Evolutionary conservation across 805 yeast species (phyloP), one percentile per base, ranked within the genome.

Genomic region (Starmerella vitae): DNA sequence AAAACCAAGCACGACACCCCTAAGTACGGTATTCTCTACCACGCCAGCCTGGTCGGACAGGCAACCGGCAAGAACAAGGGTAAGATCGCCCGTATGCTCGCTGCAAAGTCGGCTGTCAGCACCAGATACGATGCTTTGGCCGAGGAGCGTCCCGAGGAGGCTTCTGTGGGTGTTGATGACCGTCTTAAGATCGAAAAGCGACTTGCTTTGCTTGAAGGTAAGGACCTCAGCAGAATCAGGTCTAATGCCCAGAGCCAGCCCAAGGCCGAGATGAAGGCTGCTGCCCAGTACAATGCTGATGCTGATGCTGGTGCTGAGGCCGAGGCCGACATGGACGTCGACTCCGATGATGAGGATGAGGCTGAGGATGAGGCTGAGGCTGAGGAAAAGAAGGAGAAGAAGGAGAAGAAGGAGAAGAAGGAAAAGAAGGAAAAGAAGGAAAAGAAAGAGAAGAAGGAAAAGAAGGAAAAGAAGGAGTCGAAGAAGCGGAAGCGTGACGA

Each of bases 1-100:
- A 91, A 91, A 72, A 91, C 98, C 44, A 91, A 91, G 66, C 95
- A 86, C 57, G 94, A 91, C 64, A 91, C 98, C 46, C 98, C 98
- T 59, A 91, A 91, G 65, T 91, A 91, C 60, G 98, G 98, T 69
- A 70, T 91, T 56, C 71, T 91, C 53, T 91, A 91, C 70, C 97
- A 91, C 61, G 94, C 97, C 42, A 83, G 95, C 22, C 71, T 91
- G 49, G 93, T 91, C 52, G 98, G 98, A 50, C 95, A 88, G 71
- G 98, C 98, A 43, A 72, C 93, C 37, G 95, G 95, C 65, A 81
- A 81, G 66, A 91, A 91, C 70, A 91, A 91, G 72, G 98, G 98
- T 69, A 91, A 86, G 71, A 84, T 91, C 61, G 97, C 98, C 43
- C 79, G 98, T 70, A 94, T 91, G 52, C 74, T 91, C 49, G 98